phyloP scores from a whole-genome alignment of 257 asterid genomes.

The Ajuga chamaepitys region DNA sequence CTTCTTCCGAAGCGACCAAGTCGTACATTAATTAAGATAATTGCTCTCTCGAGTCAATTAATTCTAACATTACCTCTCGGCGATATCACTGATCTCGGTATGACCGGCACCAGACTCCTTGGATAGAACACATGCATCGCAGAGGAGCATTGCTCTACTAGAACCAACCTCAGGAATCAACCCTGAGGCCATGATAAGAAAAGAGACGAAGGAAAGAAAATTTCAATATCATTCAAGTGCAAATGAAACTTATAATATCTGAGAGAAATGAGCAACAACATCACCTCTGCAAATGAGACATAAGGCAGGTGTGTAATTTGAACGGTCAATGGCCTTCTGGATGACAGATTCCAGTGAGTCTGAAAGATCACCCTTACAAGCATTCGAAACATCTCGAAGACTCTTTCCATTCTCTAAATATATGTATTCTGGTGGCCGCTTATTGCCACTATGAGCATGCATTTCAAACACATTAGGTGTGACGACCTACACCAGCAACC shows the following conservation, averaged over 20 bases:
- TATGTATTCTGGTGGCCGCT: conserved; percentile 73
- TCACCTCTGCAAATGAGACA: conserved; percentile 71
- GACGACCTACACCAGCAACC: conserved; percentile 45
- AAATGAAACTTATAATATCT: background rate
- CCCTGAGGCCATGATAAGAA: conserved; percentile 25
- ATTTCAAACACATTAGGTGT: conserved; percentile 75
- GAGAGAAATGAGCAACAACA: background rate
- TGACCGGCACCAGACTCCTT: conserved; percentile 32
- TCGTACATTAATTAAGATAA: no score
- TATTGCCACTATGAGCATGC: conserved; percentile 75
- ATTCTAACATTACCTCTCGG: conserved; percentile 51
- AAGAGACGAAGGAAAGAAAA: background rate
- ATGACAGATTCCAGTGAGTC: conserved; percentile 53
- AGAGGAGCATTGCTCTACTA: conserved; percentile 40
- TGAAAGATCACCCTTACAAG: conserved; percentile 49
- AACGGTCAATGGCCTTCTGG: conserved; percentile 41
- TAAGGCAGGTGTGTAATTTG: conserved; percentile 23
- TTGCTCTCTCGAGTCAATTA: no score
- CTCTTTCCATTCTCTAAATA: conserved; percentile 69
- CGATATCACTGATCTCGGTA: conserved; percentile 27
- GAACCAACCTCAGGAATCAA: conserved; percentile 38
- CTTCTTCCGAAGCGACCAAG: no score
- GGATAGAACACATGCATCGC: conserved; percentile 39
- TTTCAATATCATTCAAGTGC: background rate
- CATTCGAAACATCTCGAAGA: conserved; percentile 61